These are phyloP conservation scores for Diaporthe australafricana DNA, from an alignment of 2,329 filamentous ascomycete species.

Conservation along the genomic window DNA sequence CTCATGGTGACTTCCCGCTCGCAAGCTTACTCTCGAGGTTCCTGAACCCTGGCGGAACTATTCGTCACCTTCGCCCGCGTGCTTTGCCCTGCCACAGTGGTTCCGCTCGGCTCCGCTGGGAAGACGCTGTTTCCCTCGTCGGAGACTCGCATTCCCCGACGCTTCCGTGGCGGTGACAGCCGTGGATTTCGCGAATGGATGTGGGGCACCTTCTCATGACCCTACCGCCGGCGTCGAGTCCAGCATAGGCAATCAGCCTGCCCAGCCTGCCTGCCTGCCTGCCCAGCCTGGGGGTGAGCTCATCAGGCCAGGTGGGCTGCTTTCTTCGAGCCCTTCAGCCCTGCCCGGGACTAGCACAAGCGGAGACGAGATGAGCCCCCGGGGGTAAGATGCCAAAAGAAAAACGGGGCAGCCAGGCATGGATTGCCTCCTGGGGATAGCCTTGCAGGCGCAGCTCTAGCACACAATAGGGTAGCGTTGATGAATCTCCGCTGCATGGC, in stretches of 20 bases:
- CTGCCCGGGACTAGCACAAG: constrained; percentile 19
- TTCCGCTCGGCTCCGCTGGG: constrained; percentile 1
- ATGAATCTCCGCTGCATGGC: constrained; percentile 32
- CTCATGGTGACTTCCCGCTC: constrained; percentile 11
- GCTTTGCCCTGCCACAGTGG: constrained; percentile 4
- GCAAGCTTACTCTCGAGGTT: neutral
- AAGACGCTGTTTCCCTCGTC: constrained; percentile 2
- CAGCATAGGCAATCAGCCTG: neutral
- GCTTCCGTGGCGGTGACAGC: constrained; percentile 4
- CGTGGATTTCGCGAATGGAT: neutral
- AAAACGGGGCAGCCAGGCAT: constrained; percentile 19
- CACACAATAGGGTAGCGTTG: constrained; percentile 20
- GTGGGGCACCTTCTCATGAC: neutral
- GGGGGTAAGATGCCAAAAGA: constrained; percentile 23
- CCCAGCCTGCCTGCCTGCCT: no score
- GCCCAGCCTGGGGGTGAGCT: neutral
- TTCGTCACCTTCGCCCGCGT: neutral
- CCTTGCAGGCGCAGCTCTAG: constrained; percentile 29
- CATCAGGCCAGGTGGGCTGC: constrained; percentile 22
- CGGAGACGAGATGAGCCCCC: constrained; percentile 23
- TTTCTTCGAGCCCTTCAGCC: neutral
- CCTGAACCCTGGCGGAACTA: constrained; percentile 11
- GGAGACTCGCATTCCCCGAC: constrained; percentile 11
- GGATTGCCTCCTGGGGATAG: constrained; percentile 18
- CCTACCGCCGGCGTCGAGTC: neutral